Base-by-base conservation (phyloP, 306 rosid genomes). In the Acacia crassicarpa region DNA sequence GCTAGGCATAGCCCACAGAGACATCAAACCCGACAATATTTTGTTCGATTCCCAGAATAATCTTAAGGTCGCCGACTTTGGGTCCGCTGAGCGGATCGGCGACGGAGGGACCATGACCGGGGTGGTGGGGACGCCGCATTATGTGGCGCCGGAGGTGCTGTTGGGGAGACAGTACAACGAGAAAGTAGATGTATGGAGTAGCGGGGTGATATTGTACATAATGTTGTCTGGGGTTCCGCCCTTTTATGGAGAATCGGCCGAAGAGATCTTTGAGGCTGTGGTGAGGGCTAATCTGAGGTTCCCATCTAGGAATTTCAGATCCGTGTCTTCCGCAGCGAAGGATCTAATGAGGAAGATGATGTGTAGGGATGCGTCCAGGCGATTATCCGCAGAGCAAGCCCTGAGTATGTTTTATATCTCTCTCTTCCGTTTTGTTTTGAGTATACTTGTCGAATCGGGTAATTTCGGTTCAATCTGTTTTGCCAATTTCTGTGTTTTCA, bases 261-360 rank as follows among this genome's bases (percentile, higher is more conserved):
- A 79, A 0, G 89, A 92, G 75, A 89, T 89, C 12, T 92, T 94
- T 22, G 89, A 91, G 76, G 88, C 94, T 0, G 96, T 94, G 14
- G 23, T 89, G 63, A 90, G 98, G 67, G 94, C 89, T 1, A 90
- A 91, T 81, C 85, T 94, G 32, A 89, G 98, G 71, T 94, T 94
- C 41, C 98, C 97, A 1, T 80, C 93, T 0, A 85, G 86, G 78
- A 30, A 87, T 61, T 94, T 94, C 77, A 79, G 90, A 78, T 76
- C 93, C 6, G 90, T 94, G 1, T 94, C 98, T 3, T 30, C 93
- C 0, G 22, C 83, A 27, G 96, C 94, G 1, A 94, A 92, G 84
- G 98, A 94, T 84, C 87, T 94, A 14, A 38, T 94, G 78, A 90
- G 89, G 87, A 94, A 91, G 87, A 90, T 94, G 97, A 86, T 94